A percentile compares a stretch with the other conserved stretches of the same genome.
phyloP scores from a whole-genome alignment of 2,329 filamentous ascomycete genomes.

The Hypoxylon sp. region DNA sequence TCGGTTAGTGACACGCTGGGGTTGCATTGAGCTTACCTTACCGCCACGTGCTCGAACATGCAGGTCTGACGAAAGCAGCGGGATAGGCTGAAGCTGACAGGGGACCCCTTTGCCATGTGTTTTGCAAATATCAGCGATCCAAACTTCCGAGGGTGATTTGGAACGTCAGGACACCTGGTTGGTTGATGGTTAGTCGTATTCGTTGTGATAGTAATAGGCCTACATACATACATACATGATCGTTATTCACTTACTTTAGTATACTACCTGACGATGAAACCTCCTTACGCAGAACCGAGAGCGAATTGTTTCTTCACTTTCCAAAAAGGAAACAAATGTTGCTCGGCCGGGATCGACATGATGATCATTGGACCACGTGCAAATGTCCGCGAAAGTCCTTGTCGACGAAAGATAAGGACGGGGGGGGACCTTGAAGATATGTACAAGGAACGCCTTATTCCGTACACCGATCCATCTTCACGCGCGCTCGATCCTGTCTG shows the following conservation, averaged over 20 bases:
- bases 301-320: neutral
- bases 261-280: neutral
- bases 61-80: constrained; percentile 36
- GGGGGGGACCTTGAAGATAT: constrained; percentile 22
- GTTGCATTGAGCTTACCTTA: constrained; percentile 34
- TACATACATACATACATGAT: constrained; percentile 21
- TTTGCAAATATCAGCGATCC: constrained; percentile 33
- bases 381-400: constrained; percentile 24
- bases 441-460: neutral
- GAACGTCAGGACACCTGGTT: constrained; percentile 20
- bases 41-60: constrained; percentile 37
- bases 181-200: constrained; percentile 13
- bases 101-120: constrained; percentile 33
- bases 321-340: constrained; percentile 1
- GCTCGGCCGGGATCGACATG: constrained; percentile 25
- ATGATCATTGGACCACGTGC: constrained; percentile 34
- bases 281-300: constrained; percentile 10
- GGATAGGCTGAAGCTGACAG: constrained; percentile 30
- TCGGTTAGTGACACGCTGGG: constrained; percentile 22
- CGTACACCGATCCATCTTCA: constrained; percentile 4
- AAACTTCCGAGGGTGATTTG: constrained; percentile 24
- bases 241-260: neutral
- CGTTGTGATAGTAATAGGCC: constrained; percentile 23
- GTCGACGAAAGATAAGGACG: constrained; percentile 24
- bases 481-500: neutral